A percentile compares a stretch with the other conserved stretches of the same genome.
Conservation (phyloP, 140 eudicot species). For the Anethum foeniculum region DNA sequence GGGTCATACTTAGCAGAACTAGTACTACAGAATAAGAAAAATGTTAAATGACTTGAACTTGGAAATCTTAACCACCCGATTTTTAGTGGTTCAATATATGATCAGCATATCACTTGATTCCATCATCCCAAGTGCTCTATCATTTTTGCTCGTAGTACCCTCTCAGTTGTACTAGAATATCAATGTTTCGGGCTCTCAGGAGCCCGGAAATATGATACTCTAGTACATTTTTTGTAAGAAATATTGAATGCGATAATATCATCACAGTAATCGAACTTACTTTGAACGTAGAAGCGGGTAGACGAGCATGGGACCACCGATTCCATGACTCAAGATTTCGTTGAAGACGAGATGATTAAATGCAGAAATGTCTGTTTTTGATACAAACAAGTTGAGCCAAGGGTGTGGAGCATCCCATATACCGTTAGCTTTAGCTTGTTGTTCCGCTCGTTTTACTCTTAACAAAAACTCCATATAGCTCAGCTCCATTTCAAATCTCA, state of each 20-base stretch:
- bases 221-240: neutral
- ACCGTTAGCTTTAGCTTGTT: conserved; percentile 60
- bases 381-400: conserved; percentile 81
- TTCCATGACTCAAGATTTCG: conserved; percentile 57
- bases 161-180: neutral
- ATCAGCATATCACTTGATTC: conserved; percentile 30
- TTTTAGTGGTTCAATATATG: conserved; percentile 25
- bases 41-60: conserved; percentile 24
- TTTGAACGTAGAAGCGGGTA: conserved; percentile 72
- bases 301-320: conserved; percentile 89
- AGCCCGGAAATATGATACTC: neutral
- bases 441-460: conserved; percentile 67
- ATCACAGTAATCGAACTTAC: conserved; percentile 22
- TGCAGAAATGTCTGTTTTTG: conserved; percentile 48
- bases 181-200: neutral
- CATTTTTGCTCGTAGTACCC: neutral
- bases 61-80: conserved; percentile 62
- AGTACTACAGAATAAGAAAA: neutral
- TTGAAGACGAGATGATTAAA: conserved; percentile 70
- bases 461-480: conserved; percentile 61
- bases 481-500: conserved; percentile 50
- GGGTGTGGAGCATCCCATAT: conserved; percentile 98
- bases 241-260: neutral
- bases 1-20: conserved; percentile 6
- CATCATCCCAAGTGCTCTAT: neutral